Base-by-base conservation (phyloP, 164 flowering plant genomes). In the Sedum album region DNA sequence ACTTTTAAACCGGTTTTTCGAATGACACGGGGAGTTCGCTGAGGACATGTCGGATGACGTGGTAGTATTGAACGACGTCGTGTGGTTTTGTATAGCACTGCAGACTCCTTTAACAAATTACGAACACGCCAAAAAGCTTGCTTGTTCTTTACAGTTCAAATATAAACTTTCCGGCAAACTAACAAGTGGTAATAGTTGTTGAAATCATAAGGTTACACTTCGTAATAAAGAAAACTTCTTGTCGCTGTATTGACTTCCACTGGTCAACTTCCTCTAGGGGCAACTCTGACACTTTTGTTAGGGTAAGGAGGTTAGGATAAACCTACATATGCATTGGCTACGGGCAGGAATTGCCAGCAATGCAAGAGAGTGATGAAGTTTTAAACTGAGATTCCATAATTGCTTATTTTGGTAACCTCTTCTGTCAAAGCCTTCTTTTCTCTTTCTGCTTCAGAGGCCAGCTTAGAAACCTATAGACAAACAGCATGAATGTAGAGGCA, bases 301-400 rank as follows among this genome's bases (percentile, higher is more conserved):
- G 38, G n/a, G n/a, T n/a, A n/a, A 35, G 38, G 7, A 35, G 38
- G 38, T 3, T 35, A 35, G 3, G 38, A 7, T 35, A 35, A 35
- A 35, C 7, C 38, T 35, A 3, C 38, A 35, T 35, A 35, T 35
- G 38, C 5, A 35, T 35, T 35, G 3, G 38, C 5, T 3, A 35
- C 7, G 38, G 7, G 38, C 5, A 35, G 38, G 38, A 35, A 35
- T 35, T 7, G 38, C 7, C 38, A 35, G 3, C 7, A 35, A 35
- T 3, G 38, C n/a, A 35, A 42, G 46, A 6, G 17, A 42, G 46
- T 6, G 17, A 10, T 10, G 46, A 14, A 42, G 10, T 42, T 68
- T 94, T 82, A 91, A 68, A 94, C 81, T 10, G 98, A 86, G 61
- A 91, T 87, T 67, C 95, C 97, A 71, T 87, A 80, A 48, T 91